phyloP scores from a whole-genome alignment of 305 asterid species.

The Striga hermonthica region DNA sequence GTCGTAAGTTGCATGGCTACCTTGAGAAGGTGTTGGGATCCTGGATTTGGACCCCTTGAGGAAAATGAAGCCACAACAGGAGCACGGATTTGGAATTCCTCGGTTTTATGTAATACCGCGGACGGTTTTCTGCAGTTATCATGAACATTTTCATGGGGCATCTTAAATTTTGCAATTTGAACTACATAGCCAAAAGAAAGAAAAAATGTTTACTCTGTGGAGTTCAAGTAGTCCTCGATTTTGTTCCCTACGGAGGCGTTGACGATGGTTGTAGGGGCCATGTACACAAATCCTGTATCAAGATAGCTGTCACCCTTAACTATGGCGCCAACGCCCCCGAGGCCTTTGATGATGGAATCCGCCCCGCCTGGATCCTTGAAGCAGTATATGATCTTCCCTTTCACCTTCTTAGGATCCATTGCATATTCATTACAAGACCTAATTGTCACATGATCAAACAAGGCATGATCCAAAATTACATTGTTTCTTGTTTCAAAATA shows the following conservation, averaged over 20 bases:
- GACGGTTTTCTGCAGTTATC: slow-evolving; percentile 56
- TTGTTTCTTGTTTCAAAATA: too few species aligned
- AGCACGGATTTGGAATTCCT: slow-evolving; percentile 61
- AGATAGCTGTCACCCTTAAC: slow-evolving; percentile 53
- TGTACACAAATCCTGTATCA: slow-evolving; percentile 67
- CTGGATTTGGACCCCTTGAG: slow-evolving; percentile 81
- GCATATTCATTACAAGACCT: slow-evolving; percentile 44
- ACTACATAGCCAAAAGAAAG: too few species aligned
- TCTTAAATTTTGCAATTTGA: too few species aligned
- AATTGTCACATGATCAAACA: not conserved
- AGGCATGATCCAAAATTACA: too few species aligned
- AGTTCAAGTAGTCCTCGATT: slow-evolving; percentile 50
- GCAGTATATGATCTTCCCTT: slow-evolving; percentile 77
- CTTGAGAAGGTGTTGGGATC: slow-evolving; percentile 64
- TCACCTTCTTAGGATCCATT: slow-evolving; percentile 78
- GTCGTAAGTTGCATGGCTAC: slow-evolving; percentile 31
- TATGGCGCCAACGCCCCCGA: slow-evolving; percentile 77
- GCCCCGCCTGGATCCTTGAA: slow-evolving; percentile 55
- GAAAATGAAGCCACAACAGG: slow-evolving; percentile 85
- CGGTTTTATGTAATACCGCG: slow-evolving; percentile 62
- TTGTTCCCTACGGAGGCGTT: slow-evolving; percentile 52
- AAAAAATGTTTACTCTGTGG: slow-evolving; percentile 47
- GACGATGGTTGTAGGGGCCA: slow-evolving; percentile 77
- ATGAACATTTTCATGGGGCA: not conserved
- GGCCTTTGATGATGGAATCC: slow-evolving; percentile 66